Base-by-base conservation (phyloP, 805 yeast genomes). In the Danielozyma ontarioensis region DNA sequence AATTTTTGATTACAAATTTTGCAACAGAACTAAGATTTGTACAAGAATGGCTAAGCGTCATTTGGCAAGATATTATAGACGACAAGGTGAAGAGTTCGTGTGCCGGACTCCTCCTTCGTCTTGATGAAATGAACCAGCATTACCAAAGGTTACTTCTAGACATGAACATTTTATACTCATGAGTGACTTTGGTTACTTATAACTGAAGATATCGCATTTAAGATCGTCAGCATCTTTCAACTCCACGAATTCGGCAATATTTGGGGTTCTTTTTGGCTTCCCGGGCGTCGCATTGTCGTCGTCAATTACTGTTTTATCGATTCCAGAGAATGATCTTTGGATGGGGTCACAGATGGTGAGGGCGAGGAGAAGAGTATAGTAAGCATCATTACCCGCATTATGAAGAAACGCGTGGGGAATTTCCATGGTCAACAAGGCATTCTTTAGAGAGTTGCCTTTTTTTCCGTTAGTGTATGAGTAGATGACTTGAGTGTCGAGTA, bases 341-440 rank as follows among this genome's bases (percentile, higher is more conserved):
- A 19, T 41, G 1, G 76, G 77, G 49, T 79, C 84, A 32, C 76
- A 62, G 36, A 76, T 46, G 23, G 66, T 64, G 46, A 78, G 40
- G 7, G 73, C 67, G n/a, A 73, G 59, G 19, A 72, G 35, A 29
- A 80, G 51, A 0, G 88, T 81, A 41, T 68, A 78, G 45, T 77
- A 75, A 5, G 85, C 76, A 51, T 81, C 89, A 46, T 81, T 81
- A 3, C 80, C 84, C 2, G 83, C 88, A 49, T 81, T 81, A 50
- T 81, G 88, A 29, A 81, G 56, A 41, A 63, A 68, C 1, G 78
- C 69, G 46, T 76, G 77, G 1, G 84, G 83, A 4, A 81, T 64
- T 17, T 61, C 58, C 31, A 75, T 55, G 30, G 64, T 48, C 26
- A 72, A 52, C 13, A 80, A 56, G 0, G 74, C 51, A 14, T 66